A percentile compares a stretch with the other conserved stretches of the same genome.
Conservation (phyloP, 768 basidiomycete genomes). For the Suillus variegatus region DNA sequence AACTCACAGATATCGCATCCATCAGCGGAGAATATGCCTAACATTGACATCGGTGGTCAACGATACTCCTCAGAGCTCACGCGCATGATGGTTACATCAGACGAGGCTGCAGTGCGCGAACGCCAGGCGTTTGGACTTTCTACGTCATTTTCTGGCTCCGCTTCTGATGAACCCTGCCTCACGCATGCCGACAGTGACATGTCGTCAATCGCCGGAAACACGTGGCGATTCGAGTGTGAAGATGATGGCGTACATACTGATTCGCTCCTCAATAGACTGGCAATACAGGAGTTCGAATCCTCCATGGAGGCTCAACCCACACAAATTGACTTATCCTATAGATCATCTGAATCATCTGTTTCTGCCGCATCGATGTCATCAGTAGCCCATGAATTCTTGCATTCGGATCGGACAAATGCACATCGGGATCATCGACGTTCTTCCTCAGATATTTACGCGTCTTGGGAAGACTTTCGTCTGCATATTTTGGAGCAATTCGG, state of each 20-base stretch:
- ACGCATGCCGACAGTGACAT: constrained; percentile 48
- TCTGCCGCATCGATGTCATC: constrained; percentile 17
- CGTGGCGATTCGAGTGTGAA: constrained; percentile 39
- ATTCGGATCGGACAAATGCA: constrained; percentile 18
- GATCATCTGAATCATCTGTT: constrained; percentile 15
- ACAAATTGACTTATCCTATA: constrained; percentile 7
- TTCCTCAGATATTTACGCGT: constrained; percentile 7
- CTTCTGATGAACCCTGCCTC: constrained; percentile 9
- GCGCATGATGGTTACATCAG: constrained; percentile 27
- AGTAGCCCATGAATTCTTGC: constrained; percentile 27
- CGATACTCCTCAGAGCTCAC: constrained; percentile 32
- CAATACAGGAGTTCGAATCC: constrained; percentile 2
- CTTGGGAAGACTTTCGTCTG: constrained; percentile 26
- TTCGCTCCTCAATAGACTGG: constrained; percentile 28
- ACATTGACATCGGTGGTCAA: neutral
- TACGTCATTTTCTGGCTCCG: constrained; percentile 32
- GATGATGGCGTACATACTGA: constrained; percentile 28
- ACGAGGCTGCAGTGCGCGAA: constrained; percentile 45
- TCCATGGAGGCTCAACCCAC: constrained; percentile 1
- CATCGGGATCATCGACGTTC: constrained; percentile 14
- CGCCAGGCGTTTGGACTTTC: constrained; percentile 54
- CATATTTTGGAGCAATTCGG: constrained; percentile 38
- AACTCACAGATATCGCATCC: neutral
- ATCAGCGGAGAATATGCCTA: neutral
- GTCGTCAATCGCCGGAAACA: constrained; percentile 42